These are phyloP conservation scores for Choiromyces venosus DNA, from an alignment of 495 filamentous ascomycete species.

Conservation along the genomic window DNA sequence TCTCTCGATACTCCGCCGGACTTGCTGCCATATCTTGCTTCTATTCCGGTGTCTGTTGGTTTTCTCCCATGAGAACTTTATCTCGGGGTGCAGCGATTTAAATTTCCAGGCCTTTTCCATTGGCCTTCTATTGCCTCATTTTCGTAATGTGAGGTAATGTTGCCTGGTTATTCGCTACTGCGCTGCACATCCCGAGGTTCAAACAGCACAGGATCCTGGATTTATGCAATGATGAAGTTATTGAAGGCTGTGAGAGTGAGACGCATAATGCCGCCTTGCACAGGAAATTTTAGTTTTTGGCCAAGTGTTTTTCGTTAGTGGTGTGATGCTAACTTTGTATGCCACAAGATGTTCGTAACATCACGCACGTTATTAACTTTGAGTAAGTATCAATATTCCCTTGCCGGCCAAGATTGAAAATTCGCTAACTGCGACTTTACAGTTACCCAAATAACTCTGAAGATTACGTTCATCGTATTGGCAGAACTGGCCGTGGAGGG, in stretches of 20 bases:
- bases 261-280: constrained; percentile 41
- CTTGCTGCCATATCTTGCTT: constrained; percentile 42
- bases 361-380: constrained; percentile 99
- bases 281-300: constrained; percentile 39
- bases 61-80: constrained; percentile 44
- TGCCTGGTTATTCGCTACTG: constrained; percentile 39
- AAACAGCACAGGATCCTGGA: constrained; percentile 43
- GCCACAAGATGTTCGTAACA: constrained; percentile 93
- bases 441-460: constrained; percentile 90
- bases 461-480: constrained; percentile 98
- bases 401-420: background rate
- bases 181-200: constrained; percentile 43
- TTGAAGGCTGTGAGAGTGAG: constrained; percentile 42
- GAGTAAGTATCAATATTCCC: constrained; percentile 48
- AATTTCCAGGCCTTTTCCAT: constrained; percentile 37
- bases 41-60: constrained; percentile 43
- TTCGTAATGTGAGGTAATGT: constrained; percentile 34
- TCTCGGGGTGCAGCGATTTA: constrained; percentile 43
- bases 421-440: constrained; percentile 15
- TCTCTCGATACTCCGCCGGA: constrained; percentile 59
- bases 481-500: constrained; percentile 88
- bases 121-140: constrained; percentile 37
- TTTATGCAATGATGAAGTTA: constrained; percentile 42
- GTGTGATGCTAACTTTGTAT: constrained; percentile 71
- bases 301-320: constrained; percentile 39